Percentiles rank a stretch among this genome's conserved stretches.
phyloP scores from a whole-genome alignment of 495 filamentous ascomycete species.

The Penicillium coffeae region DNA sequence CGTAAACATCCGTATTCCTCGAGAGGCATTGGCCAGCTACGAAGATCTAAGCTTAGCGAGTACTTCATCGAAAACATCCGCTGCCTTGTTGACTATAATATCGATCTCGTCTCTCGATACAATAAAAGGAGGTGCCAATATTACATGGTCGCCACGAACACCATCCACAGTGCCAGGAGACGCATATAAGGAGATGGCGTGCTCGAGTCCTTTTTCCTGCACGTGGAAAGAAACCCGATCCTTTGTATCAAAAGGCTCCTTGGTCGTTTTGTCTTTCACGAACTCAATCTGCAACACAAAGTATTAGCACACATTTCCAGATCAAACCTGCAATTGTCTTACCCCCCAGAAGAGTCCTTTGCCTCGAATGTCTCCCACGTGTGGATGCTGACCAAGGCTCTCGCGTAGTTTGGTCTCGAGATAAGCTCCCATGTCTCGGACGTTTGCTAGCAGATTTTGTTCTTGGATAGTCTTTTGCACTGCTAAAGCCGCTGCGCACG shows the following conservation, averaged over 20 bases:
- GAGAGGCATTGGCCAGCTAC: too few species aligned
- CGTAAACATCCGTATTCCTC: too few species aligned
- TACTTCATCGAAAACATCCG: slow-evolving; percentile 30
- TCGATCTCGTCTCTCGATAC: slow-evolving; percentile 59
- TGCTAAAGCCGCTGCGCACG: slow-evolving; percentile 53
- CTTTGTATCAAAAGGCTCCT: slow-evolving; percentile 47
- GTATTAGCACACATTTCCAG: neutral
- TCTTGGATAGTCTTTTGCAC: slow-evolving; percentile 50
- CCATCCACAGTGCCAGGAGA: slow-evolving; percentile 67
- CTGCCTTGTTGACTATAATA: slow-evolving; percentile 48
- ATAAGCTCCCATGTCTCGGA: slow-evolving; percentile 41
- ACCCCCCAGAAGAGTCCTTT: slow-evolving; percentile 56
- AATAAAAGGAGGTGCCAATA: slow-evolving; percentile 74
- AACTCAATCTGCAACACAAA: slow-evolving; percentile 49
- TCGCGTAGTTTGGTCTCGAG: slow-evolving; percentile 35
- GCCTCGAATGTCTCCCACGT: slow-evolving; percentile 57
- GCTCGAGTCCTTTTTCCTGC: slow-evolving; percentile 51
- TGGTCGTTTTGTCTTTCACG: slow-evolving; percentile 52
- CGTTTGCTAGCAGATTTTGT: slow-evolving; percentile 48
- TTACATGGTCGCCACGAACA: slow-evolving; percentile 65
- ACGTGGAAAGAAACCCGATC: slow-evolving; percentile 41
- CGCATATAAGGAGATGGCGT: slow-evolving; percentile 67
- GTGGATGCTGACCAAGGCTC: slow-evolving; percentile 30
- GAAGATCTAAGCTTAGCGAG: slow-evolving; percentile 21
- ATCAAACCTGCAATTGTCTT: slow-evolving; percentile 12